Percentiles rank a stretch among this genome's conserved stretches.
Evolutionary conservation across 208 protist species (phyloP).

Genomic region (Crithidia brevicula): DNA sequence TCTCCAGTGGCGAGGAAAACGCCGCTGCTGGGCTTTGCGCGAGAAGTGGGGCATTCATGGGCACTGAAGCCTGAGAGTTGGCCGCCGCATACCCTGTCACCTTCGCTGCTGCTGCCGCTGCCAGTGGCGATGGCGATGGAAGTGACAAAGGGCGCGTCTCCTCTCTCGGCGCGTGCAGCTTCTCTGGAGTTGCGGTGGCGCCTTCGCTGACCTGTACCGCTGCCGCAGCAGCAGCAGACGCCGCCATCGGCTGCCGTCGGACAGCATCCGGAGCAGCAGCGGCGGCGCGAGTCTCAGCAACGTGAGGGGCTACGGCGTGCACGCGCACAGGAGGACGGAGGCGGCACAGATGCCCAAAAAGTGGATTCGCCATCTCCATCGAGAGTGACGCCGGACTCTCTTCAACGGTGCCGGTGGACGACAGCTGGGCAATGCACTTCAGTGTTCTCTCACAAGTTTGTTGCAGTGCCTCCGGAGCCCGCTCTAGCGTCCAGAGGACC

Average conservation of each 20-base stretch:
- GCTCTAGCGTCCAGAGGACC: constrained; percentile 59
- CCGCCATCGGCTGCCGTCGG: neutral
- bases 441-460: constrained; percentile 3
- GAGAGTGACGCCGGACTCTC: neutral
- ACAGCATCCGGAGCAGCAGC: neutral
- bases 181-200: constrained; percentile 18
- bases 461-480: constrained; percentile 23
- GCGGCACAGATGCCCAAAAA: constrained; percentile 47
- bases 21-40: no score
- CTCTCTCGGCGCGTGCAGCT: constrained; percentile 3
- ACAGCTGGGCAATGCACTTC: neutral
- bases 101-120: neutral
- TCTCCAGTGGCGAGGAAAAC: neutral
- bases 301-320: constrained; percentile 25
- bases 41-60: no score
- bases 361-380: constrained; percentile 23
- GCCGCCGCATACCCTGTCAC: no score
- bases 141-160: neutral
- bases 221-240: neutral
- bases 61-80: no score
- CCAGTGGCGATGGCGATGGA: neutral
- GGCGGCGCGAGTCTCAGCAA: neutral
- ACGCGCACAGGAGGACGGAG: constrained; percentile 44
- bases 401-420: neutral
- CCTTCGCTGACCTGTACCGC: neutral